Evolutionary conservation across 2,329 filamentous ascomycete species (phyloP).

Genomic region (Alternaria sp.): DNA sequence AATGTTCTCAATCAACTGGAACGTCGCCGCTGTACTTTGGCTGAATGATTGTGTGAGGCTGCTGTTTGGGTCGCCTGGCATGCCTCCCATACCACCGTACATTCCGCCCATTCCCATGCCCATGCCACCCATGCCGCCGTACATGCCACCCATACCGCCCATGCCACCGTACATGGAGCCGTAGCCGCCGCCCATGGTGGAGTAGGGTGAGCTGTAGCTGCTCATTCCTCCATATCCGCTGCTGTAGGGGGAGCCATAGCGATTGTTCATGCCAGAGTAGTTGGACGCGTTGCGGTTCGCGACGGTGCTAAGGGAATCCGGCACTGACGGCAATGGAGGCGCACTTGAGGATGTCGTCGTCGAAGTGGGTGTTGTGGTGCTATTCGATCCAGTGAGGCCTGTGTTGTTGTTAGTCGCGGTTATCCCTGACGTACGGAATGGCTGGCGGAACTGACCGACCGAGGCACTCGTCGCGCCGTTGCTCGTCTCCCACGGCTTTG

Average conservation of each 20-base stretch:
- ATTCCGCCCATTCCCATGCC: slow-evolving; percentile 52
- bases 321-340: slow-evolving; percentile 81
- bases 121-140: slow-evolving; percentile 45
- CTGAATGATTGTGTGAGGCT: slow-evolving; percentile 95
- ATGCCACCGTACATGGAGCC: slow-evolving; percentile 53
- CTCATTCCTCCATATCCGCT: slow-evolving; percentile 59
- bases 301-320: slow-evolving; percentile 77
- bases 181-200: slow-evolving; percentile 57
- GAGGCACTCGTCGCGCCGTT: slow-evolving; percentile 63
- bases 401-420: slow-evolving; percentile 34
- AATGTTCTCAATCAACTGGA: slow-evolving; percentile 97
- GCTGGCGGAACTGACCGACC: slow-evolving; percentile 43
- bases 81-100: slow-evolving; percentile 59
- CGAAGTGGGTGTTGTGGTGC: slow-evolving; percentile 55
- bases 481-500: slow-evolving; percentile 94
- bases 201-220: slow-evolving; percentile 64
- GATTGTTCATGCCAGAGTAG: slow-evolving; percentile 72
- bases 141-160: slow-evolving; percentile 51
- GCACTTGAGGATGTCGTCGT: slow-evolving; percentile 52
- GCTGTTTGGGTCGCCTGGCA: slow-evolving; percentile 75
- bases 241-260: slow-evolving; percentile 61
- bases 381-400: slow-evolving; percentile 46
- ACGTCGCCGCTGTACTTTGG: slow-evolving; percentile 94
- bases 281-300: slow-evolving; percentile 89
- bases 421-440: slow-evolving; percentile 20